A percentile compares a stretch with the other conserved stretches of the same genome.
Conservation (phyloP, 176 grass and related monocot genomes). For the Cenchrus purpureus region DNA sequence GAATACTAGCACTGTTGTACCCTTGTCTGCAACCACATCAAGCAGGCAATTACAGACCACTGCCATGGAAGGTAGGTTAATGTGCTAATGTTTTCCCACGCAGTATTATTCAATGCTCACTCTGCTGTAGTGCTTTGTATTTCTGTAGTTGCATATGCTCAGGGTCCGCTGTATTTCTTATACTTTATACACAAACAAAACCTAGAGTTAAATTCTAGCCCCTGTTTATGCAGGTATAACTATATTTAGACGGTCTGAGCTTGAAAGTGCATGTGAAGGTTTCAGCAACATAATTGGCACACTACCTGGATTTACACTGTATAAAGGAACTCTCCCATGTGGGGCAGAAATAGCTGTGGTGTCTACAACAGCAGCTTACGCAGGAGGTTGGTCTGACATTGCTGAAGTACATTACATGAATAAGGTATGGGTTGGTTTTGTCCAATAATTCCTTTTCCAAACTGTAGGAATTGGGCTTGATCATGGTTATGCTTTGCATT, state of each 20-base stretch:
- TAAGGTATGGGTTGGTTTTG: conserved; percentile 55
- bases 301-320: conserved; percentile 58
- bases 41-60: conserved; percentile 61
- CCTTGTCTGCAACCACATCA: conserved; percentile 52
- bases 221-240: conserved; percentile 61
- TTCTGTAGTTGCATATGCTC: conserved; percentile 5
- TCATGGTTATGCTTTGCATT: conserved; percentile 22
- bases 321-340: conserved; percentile 88
- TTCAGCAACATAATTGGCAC: conserved; percentile 85
- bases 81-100: conserved; percentile 25
- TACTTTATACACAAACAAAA: conserved; percentile 17
- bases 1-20: conserved; percentile 66
- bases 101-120: conserved; percentile 14
- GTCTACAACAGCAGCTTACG: conserved; percentile 52
- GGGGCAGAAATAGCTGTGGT: conserved; percentile 84
- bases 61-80: conserved; percentile 57
- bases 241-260: conserved; percentile 60
- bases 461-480: not conserved
- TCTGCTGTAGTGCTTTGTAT: conserved; percentile 20
- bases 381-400: conserved; percentile 58
- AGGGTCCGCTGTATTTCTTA: not conserved
- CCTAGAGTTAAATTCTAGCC: conserved; percentile 4
- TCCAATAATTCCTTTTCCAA: conserved; percentile 16
- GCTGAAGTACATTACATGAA: conserved; percentile 71
- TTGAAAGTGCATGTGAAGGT: conserved; percentile 84